Conservation (phyloP, 305 asterid genomes). For the Rubia tinctorum region DNA sequence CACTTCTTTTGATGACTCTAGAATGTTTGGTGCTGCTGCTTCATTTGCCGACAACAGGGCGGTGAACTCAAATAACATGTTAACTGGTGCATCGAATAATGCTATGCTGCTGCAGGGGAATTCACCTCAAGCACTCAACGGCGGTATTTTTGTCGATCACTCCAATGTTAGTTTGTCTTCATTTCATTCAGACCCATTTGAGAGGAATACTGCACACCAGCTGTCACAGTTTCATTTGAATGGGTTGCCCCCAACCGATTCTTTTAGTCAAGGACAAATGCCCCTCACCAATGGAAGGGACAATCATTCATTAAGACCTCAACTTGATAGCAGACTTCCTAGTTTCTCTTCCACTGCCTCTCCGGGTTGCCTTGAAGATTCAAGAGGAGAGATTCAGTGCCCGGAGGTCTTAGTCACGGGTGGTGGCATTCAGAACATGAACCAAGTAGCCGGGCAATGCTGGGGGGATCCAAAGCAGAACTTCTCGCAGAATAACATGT, state of each 20-base stretch:
- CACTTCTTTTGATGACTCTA: conserved; percentile 38
- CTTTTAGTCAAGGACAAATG: conserved; percentile 39
- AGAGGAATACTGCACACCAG: conserved; percentile 33
- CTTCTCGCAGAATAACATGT: conserved; percentile 29
- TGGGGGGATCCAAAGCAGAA: conserved; percentile 40
- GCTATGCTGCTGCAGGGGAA: conserved; percentile 46
- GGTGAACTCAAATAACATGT: conserved; percentile 34
- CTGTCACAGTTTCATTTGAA: conserved; percentile 39
- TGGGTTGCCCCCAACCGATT: conserved; percentile 36
- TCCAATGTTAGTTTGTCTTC: conserved; percentile 37
- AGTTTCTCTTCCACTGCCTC: conserved; percentile 37
- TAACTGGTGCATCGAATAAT: conserved; percentile 31
- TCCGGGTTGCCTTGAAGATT: conserved; percentile 42
- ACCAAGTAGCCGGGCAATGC: conserved; percentile 33
- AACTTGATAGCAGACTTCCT: conserved; percentile 29
- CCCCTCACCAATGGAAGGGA: conserved; percentile 34
- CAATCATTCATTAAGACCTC: conserved; percentile 31
- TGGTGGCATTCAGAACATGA: conserved; percentile 31
- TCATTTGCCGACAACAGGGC: conserved; percentile 37
- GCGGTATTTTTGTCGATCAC: conserved; percentile 43
- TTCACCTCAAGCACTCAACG: conserved; percentile 38
- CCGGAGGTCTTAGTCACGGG: conserved; percentile 47
- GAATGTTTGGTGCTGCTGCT: conserved; percentile 33
- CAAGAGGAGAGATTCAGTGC: conserved; percentile 41
- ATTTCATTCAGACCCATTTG: conserved; percentile 42